These are phyloP conservation scores for Hyaloperonospora arabidopsidis DNA, from an alignment of 352 stramenopile genomes.

Conservation along the genomic window DNA sequence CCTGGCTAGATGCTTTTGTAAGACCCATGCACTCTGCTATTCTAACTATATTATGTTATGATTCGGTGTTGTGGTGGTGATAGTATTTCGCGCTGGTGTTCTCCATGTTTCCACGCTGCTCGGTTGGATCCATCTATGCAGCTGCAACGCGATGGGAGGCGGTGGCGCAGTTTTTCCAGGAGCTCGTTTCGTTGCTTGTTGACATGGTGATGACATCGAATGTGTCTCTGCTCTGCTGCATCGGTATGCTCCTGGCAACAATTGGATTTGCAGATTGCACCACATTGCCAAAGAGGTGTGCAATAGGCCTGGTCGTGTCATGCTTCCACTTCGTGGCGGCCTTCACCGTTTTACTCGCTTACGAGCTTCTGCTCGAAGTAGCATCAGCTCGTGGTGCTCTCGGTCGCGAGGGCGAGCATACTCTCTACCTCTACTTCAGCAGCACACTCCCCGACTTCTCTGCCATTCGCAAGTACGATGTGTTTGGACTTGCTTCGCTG, in stretches of 20 bases:
- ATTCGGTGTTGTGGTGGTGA: conserved; percentile 2
- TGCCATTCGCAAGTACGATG: conserved; percentile 52
- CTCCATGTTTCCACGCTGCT: conserved; percentile 90
- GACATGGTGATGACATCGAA: conserved; percentile 75
- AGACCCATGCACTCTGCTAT: background rate
- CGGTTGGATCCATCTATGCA: conserved; percentile 61
- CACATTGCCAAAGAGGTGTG: conserved; percentile 47
- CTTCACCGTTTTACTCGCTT: conserved; percentile 67
- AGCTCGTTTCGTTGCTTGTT: conserved; percentile 46
- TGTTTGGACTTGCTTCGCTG: conserved; percentile 49
- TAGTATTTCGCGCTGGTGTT: conserved; percentile 87
- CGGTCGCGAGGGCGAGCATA: conserved; percentile 56
- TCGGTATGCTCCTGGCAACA: conserved; percentile 50
- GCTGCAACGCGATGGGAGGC: conserved; percentile 40
- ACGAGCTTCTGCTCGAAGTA: conserved; percentile 73
- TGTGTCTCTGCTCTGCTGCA: conserved; percentile 54
- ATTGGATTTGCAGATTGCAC: conserved; percentile 69
- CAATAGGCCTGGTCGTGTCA: conserved; percentile 44
- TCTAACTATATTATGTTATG: no score
- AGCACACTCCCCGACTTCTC: conserved; percentile 68
- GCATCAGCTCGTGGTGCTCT: conserved; percentile 55
- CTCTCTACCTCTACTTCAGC: conserved; percentile 73
- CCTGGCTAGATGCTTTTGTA: background rate
- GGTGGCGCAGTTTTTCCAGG: conserved; percentile 35
- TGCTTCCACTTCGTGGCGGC: conserved; percentile 54